Conservation (phyloP, 306 rosid genomes). For the Vigna hirtella region DNA sequence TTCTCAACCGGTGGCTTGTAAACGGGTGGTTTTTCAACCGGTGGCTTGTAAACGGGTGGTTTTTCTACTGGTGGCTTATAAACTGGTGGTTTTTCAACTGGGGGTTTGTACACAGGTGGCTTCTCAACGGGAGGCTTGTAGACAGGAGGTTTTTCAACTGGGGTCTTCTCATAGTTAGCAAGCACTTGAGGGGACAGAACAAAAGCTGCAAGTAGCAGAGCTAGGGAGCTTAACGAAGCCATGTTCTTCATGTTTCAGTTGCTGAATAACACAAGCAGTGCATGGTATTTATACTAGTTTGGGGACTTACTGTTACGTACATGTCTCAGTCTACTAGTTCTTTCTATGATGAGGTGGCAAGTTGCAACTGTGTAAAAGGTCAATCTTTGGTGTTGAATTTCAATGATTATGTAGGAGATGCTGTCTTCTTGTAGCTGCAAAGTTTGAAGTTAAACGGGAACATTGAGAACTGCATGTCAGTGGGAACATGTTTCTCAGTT, state of each 20-base stretch:
- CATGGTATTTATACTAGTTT: neutral
- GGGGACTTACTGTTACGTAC: neutral
- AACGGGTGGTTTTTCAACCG: neutral
- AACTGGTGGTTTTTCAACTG: neutral
- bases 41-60: neutral
- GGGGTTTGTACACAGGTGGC: conserved; percentile 4
- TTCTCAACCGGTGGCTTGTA: neutral
- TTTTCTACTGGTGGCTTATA: neutral
- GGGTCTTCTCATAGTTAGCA: conserved; percentile 25
- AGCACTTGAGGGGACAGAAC: conserved; percentile 30
- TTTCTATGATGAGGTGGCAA: neutral
- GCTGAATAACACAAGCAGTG: neutral
- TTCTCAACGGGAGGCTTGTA: neutral
- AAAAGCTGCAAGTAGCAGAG: conserved; percentile 18
- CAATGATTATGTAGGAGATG: neutral
- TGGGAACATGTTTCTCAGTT: neutral
- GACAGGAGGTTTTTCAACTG: neutral
- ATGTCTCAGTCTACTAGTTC: neutral
- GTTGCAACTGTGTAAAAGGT: neutral
- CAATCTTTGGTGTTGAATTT: conserved; percentile 1
- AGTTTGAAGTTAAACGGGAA: neutral
- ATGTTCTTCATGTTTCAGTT: neutral
- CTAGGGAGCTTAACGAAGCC: conserved; percentile 25
- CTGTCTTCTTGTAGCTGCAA: neutral
- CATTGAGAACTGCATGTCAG: neutral